Conservation (phyloP, 2,329 filamentous ascomycete genomes). For the Aspergillus brasiliensis region DNA sequence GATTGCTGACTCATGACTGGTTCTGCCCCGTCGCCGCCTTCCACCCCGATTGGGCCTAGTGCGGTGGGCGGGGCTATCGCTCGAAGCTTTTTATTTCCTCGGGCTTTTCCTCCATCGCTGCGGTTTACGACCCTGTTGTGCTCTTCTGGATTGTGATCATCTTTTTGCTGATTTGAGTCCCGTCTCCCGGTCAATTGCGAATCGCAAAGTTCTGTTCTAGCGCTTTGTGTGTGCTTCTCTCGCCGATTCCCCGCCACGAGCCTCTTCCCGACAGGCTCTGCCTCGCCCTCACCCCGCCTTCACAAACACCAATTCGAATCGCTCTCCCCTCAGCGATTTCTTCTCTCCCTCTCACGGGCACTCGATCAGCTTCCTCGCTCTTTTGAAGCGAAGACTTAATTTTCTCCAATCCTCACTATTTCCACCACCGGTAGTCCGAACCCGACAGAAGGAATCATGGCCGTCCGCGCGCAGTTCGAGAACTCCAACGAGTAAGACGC, state of each 20-base stretch:
- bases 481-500: constrained; percentile 51
- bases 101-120: constrained; percentile 10
- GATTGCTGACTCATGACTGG: constrained; percentile 9
- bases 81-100: constrained; percentile 13
- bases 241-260: not conserved
- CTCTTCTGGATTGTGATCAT: not conserved
- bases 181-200: not conserved
- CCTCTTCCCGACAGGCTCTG: not conserved
- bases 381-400: not conserved
- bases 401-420: not conserved
- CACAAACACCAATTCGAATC: not conserved
- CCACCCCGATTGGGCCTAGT: constrained; percentile 22
- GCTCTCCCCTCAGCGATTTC: not conserved
- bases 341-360: not conserved
- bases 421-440: not conserved
- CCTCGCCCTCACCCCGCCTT: constrained; percentile 4
- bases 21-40: constrained; percentile 10
- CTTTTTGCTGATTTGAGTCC: not conserved
- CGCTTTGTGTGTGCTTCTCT: not conserved
- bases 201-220: not conserved
- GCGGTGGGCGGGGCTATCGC: constrained; percentile 11
- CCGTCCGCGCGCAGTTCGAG: constrained; percentile 53
- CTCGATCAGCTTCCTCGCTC: not conserved
- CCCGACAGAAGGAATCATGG: constrained; percentile 36
- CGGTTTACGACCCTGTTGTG: not conserved